A percentile compares a stretch with the other conserved stretches of the same genome.
Conservation (phyloP, 257 asterid genomes). For the Nicotiana obtusifolia region DNA sequence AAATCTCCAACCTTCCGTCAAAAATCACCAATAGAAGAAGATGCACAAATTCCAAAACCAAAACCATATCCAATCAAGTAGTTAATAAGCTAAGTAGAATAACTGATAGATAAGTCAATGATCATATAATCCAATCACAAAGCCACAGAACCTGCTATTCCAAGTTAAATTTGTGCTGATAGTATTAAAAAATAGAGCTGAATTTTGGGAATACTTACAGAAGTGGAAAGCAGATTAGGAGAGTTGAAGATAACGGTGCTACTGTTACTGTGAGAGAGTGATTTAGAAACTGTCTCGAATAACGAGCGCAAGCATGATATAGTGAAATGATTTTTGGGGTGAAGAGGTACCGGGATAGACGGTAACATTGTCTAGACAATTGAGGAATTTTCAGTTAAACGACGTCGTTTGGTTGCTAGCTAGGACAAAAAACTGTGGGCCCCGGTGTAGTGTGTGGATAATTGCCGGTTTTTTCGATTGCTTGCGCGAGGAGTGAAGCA, state of each 20-base stretch:
- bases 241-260: background rate
- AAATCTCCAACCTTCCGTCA: background rate
- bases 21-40: background rate
- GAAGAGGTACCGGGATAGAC: conserved; percentile 11
- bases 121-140: background rate
- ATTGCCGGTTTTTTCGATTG: background rate
- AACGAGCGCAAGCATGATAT: background rate
- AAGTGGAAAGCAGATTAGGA: background rate
- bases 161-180: no score
- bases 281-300: background rate
- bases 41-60: background rate
- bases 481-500: conserved; percentile 12
- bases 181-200: background rate
- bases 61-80: background rate
- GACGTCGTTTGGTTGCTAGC: background rate
- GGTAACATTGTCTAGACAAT: background rate
- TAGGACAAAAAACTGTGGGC: background rate
- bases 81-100: background rate
- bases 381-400: background rate
- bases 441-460: background rate
- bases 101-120: background rate
- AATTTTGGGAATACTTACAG: background rate
- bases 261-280: background rate
- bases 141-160: background rate
- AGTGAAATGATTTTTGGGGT: background rate